phyloP scores from a whole-genome alignment of 257 asterid genomes.

The Lavandula angustifolia region DNA sequence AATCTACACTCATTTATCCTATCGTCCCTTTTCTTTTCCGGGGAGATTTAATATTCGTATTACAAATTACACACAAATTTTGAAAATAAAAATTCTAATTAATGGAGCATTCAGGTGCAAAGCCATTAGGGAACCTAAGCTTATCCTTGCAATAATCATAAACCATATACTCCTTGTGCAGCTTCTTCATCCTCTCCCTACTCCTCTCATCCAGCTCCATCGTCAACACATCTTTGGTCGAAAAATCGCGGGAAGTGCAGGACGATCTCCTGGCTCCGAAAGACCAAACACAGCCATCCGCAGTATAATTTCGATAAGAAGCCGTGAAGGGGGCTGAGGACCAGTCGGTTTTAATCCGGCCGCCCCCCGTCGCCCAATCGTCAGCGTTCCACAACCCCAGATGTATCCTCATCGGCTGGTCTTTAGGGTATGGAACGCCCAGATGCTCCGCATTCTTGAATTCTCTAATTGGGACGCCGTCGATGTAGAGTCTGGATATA shows the following conservation, averaged over 20 bases:
- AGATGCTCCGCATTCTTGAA: conserved; percentile 52
- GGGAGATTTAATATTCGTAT: background rate
- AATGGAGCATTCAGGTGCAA: conserved; percentile 52
- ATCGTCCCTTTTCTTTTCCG: too few species aligned
- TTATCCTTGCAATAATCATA: conserved; percentile 60
- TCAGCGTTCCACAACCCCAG: conserved; percentile 73
- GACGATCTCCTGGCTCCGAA: conserved; percentile 39
- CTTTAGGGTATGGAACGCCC: conserved; percentile 55
- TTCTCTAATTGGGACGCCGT: conserved; percentile 59
- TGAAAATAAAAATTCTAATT: background rate
- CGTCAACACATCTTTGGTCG: conserved; percentile 32
- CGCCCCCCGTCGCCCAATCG: conserved; percentile 71
- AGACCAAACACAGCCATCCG: conserved; percentile 56
- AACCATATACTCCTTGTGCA: conserved; percentile 51
- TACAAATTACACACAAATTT: background rate
- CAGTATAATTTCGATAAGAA: conserved; percentile 43
- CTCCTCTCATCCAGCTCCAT: conserved; percentile 44
- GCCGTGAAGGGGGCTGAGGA: conserved; percentile 58
- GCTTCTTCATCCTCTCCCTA: conserved; percentile 42
- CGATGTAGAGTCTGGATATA: conserved; percentile 57
- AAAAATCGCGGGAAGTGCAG: conserved; percentile 28
- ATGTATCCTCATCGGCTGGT: conserved; percentile 66
- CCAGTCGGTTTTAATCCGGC: conserved; percentile 61
- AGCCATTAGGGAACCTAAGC: conserved; percentile 62
- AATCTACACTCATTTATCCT: too few species aligned